Percentiles rank a stretch among this genome's conserved stretches.
phyloP scores from a whole-genome alignment of 257 asterid genomes.

The Solanum virginianum region DNA sequence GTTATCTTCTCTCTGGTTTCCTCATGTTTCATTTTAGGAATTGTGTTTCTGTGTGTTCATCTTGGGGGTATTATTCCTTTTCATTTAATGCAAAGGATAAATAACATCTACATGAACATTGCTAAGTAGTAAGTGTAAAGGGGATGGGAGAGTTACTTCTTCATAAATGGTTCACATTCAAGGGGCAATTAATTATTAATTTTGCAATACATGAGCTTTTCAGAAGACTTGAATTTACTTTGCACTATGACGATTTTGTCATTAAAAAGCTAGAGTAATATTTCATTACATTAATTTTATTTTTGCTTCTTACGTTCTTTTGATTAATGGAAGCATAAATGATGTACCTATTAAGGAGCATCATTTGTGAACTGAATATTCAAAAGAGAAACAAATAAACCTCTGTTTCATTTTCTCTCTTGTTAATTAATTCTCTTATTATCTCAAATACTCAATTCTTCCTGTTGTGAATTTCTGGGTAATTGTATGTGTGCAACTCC shows the following conservation, averaged over 20 bases:
- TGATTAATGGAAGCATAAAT: no score
- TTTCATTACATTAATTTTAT: background rate
- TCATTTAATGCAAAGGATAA: no score
- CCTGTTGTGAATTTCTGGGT: background rate
- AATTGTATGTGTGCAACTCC: no score
- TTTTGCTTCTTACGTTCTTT: no score
- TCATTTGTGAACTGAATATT: background rate
- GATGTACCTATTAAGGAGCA: background rate
- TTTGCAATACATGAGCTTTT: background rate
- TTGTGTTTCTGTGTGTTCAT: background rate
- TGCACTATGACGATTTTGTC: background rate
- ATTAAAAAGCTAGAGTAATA: background rate
- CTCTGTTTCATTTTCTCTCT: no score
- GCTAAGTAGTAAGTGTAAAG: no score
- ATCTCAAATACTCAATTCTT: background rate
- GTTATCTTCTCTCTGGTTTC: background rate
- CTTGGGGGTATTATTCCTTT: background rate
- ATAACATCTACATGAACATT: no score
- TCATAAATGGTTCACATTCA: background rate
- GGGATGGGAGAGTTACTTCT: background rate
- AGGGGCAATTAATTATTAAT: background rate
- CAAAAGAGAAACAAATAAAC: no score
- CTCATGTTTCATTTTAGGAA: background rate
- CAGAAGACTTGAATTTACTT: background rate
- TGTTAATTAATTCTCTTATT: no score